Evolutionary conservation across 2,329 filamentous ascomycete genomes (phyloP), one percentile per base, ranked within the genome.

Genomic region (Diaporthe humulicola): DNA sequence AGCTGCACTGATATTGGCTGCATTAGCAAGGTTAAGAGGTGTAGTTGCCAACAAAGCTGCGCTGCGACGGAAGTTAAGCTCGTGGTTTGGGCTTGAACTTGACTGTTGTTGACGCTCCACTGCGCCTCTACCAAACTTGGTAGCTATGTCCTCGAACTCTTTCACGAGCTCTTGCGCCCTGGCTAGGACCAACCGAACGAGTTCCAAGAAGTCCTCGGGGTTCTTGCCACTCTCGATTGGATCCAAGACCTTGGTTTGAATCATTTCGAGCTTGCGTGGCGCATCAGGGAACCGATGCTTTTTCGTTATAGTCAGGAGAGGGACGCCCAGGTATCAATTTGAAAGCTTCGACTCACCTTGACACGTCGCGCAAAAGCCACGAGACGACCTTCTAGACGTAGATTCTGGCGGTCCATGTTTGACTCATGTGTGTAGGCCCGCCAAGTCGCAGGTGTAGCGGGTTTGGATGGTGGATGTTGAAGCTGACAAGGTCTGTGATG

Each of bases 241-340:
- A 22, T 50, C 28, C n/a, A 72, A 36, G 25, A 72, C 58, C 5
- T 45, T 2, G 17, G 17, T 14, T 64, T 30, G 9, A 38, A 64
- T 64, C 1, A 2, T 2, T 0, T 45, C 2, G 4, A 1, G 9
- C 14, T 17, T 33, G 0, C 14, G 12, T 36, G 19, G 25, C 9
- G 9, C 22, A 4, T 6, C 7, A 19, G 57, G 57, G 19, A 64
- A 72, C 2, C 36, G 57, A 10, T 36, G 1, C 48, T 72, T 72
- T 36, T 42, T 40, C 17, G 15, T 19, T 14, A 3, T 3, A 10
- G 15, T 69, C 3, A 69, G 64, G 22, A 28, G n/a, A 22, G 9
- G 5, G 14, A 10, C 25, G 14, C 7, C 5, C 30, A 4, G 22
- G 9, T 40, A 1, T n/a, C 1, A 25, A 3, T 17, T 28, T 1